Conservation (phyloP, 176 grass and related monocot species). For the Aegilops umbellulata region DNA sequence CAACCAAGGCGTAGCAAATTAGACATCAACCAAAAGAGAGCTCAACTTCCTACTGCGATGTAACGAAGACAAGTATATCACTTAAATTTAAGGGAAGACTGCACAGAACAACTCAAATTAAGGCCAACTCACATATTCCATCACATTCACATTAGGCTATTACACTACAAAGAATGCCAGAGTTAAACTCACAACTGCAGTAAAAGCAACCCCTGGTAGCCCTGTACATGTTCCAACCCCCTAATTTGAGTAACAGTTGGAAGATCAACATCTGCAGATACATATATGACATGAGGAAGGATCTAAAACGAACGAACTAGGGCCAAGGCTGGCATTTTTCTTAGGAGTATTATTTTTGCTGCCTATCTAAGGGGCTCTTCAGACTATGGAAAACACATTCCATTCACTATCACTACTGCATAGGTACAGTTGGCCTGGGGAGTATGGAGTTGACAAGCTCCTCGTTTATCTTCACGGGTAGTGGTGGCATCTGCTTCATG, state of each 20-base stretch:
- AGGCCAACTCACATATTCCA: conserved; percentile 9
- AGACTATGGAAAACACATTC: conserved; percentile 31
- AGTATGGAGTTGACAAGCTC: conserved; percentile 88
- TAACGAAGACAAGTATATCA: background rate
- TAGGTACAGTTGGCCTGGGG: conserved; percentile 68
- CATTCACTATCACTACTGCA: conserved; percentile 56
- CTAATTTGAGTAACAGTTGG: conserved; percentile 13
- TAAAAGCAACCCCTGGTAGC: conserved; percentile 24
- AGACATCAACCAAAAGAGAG: too few species aligned
- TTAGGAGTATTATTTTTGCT: conserved; percentile 32
- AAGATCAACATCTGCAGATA: conserved; percentile 18
- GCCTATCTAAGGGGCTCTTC: conserved; percentile 44
- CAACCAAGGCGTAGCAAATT: too few species aligned
- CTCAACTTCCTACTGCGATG: too few species aligned
- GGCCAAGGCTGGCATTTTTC: conserved; percentile 34
- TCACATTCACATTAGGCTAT: conserved; percentile 19
- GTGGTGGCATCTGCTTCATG: conserved; percentile 99
- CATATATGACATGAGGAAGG: conserved; percentile 4
- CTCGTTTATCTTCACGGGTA: conserved; percentile 93
- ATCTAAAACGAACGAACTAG: conserved; percentile 45
- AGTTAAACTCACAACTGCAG: background rate
- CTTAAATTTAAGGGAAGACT: background rate
- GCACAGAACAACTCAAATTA: background rate
- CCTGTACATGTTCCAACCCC: conserved; percentile 27
- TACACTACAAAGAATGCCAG: conserved; percentile 40